Base-by-base conservation (phyloP, 1,139 yeast genomes). In the Lodderomyces metapsilosis region DNA sequence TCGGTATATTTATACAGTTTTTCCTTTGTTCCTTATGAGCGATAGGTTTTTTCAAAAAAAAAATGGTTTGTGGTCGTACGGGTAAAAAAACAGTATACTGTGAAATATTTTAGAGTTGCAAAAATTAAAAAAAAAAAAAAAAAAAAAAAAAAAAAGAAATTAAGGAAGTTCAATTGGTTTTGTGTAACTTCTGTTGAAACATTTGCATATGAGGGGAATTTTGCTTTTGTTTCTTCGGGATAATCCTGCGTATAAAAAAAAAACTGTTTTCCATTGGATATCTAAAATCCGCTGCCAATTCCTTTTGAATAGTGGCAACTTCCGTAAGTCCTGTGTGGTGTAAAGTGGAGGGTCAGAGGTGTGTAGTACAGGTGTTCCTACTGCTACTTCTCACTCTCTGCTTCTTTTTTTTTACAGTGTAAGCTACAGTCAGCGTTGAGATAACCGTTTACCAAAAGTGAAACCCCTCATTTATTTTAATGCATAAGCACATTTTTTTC, bases 151-250 rank as follows among this genome's bases (percentile, higher is more conserved):
- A n/a, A n/a, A 25, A 11, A 4, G 12, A n/a, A n/a, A n/a, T n/a
- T n/a, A n/a, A n/a, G n/a, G n/a, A n/a, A n/a, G n/a, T n/a, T n/a
- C 15, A 25, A 25, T n/a, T n/a, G 15, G 16, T 5, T 25, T 28
- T 28, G 30, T 25, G 30, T 12, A 25, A 12, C 9, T 8, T 28
- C n/a, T n/a, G n/a, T n/a, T n/a, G n/a, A n/a, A n/a, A n/a, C n/a
- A n/a, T n/a, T n/a, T n/a, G n/a, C n/a, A n/a, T n/a, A 8, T 32
- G 35, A 18, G 35, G 35, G 35, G 35, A 32, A 20, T 32, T 32
- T 10, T n/a, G n/a, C n/a, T n/a, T n/a, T n/a, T n/a, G n/a, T n/a
- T 11, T 4, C 11, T 13, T 20, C 35, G 35, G 23, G 24, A 18
- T 32, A 11, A n/a, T 32, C 24, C 35, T 18, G 24, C 24, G 18